These are phyloP conservation scores for Amanita polypyramis DNA, from an alignment of 768 basidiomycete species.

Conservation along the genomic window DNA sequence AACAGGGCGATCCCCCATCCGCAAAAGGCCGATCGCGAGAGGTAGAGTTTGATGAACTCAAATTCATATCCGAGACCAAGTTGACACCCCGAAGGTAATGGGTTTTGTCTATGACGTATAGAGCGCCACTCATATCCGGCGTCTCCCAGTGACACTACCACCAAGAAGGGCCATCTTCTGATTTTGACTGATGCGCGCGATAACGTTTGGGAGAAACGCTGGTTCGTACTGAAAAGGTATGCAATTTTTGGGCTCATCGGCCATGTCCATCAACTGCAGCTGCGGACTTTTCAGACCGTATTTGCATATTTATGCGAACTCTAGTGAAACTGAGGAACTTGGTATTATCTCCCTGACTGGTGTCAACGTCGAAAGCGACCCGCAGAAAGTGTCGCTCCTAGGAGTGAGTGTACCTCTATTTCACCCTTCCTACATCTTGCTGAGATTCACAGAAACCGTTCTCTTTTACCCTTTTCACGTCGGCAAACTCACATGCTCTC, in stretches of 20 bases:
- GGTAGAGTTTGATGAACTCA: constrained; percentile 36
- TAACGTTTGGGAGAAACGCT: constrained; percentile 73
- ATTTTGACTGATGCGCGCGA: constrained; percentile 73
- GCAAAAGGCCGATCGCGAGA: constrained; percentile 17
- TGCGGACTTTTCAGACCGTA: constrained; percentile 56
- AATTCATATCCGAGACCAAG: constrained; percentile 64
- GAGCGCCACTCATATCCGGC: constrained; percentile 2
- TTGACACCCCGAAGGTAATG: constrained; percentile 63
- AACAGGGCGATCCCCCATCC: constrained; percentile 36
- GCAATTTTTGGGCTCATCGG: not conserved
- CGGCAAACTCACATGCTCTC: constrained; percentile 85
- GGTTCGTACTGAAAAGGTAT: constrained; percentile 84
- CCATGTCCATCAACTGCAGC: not conserved
- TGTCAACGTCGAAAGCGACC: constrained; percentile 78
- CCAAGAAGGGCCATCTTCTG: constrained; percentile 78
- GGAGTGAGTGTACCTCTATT: constrained; percentile 46
- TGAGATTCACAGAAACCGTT: constrained; percentile 51
- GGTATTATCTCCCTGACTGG: constrained; percentile 75
- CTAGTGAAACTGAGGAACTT: constrained; percentile 75
- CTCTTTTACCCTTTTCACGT: constrained; percentile 85
- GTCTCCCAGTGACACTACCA: constrained; percentile 57
- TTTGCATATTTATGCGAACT: constrained; percentile 77
- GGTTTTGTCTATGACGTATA: constrained; percentile 1
- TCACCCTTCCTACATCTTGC: constrained; percentile 7
- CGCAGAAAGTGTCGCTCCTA: constrained; percentile 78